Evolutionary conservation across 306 rosid species (phyloP).

Genomic region (Chamaecrista fasciculata): DNA sequence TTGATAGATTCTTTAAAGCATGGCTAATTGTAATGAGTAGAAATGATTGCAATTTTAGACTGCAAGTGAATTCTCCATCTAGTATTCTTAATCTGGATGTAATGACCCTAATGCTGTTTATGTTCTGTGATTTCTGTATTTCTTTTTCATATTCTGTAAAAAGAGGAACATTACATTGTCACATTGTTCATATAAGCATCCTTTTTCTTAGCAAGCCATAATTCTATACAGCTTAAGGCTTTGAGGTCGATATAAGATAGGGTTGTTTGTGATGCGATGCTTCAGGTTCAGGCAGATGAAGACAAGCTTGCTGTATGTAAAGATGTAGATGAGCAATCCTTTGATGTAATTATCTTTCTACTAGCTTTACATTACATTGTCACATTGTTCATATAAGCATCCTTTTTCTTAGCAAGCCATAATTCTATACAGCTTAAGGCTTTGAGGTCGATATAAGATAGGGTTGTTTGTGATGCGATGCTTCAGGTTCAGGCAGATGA

Average conservation of each 20-base stretch:
- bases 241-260: conserved; percentile 26
- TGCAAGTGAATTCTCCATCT: background rate
- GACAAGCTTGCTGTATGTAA: conserved; percentile 23
- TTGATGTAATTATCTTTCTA: conserved; percentile 31
- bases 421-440: conserved; percentile 15
- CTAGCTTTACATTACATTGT: conserved; percentile 15
- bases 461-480: conserved; percentile 32
- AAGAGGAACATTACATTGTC: background rate
- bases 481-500: conserved; percentile 50
- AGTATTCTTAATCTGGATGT: background rate
- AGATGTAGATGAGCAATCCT: conserved; percentile 33
- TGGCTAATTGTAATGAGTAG: background rate
- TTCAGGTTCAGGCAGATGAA: conserved; percentile 50
- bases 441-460: conserved; percentile 26
- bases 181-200: background rate
- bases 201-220: background rate
- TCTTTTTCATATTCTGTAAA: background rate
- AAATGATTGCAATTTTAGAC: background rate
- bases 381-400: no score
- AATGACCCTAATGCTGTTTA: background rate
- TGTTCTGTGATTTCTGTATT: background rate
- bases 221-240: conserved; percentile 15
- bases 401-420: background rate
- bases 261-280: conserved; percentile 31
- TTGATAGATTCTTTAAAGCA: background rate